These are phyloP conservation scores for Nemania sp. DNA, from an alignment of 2,329 filamentous ascomycete species.

Conservation along the genomic window DNA sequence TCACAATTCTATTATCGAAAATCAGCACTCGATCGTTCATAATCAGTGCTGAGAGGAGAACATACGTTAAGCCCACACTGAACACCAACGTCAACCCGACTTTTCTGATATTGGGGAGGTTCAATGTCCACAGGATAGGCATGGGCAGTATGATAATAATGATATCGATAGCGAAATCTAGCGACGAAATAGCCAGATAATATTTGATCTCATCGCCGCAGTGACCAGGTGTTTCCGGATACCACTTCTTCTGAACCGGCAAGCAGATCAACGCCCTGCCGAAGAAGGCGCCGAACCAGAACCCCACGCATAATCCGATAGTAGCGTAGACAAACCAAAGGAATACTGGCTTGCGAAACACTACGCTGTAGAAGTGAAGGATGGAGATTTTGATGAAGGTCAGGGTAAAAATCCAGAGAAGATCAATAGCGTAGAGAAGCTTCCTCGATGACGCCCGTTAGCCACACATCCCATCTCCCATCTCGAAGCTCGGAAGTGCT, in stretches of 20 bases:
- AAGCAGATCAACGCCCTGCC: slow-evolving; percentile 15
- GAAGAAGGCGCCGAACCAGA: slow-evolving; percentile 24
- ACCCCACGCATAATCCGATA: slow-evolving; percentile 5
- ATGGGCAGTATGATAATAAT: slow-evolving; percentile 26
- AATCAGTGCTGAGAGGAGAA: not conserved
- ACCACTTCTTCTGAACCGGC: slow-evolving; percentile 20
- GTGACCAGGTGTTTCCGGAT: slow-evolving; percentile 3
- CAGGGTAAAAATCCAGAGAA: slow-evolving; percentile 18
- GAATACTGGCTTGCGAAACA: slow-evolving; percentile 21
- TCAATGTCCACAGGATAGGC: slow-evolving; percentile 26
- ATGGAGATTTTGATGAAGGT: slow-evolving; percentile 28
- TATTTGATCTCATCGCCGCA: slow-evolving; percentile 16
- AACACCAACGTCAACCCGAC: slow-evolving; percentile 27
- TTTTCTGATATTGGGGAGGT: slow-evolving; percentile 22
- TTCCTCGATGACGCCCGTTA: not conserved
- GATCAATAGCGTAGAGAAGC: slow-evolving; percentile 15
- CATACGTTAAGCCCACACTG: slow-evolving; percentile 32
- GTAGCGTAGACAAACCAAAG: slow-evolving; percentile 2
- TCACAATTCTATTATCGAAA: slow-evolving; percentile 12
- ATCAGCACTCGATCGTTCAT: not conserved
- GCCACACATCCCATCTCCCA: not conserved
- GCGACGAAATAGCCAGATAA: slow-evolving; percentile 8
- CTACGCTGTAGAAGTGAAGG: slow-evolving; percentile 24
- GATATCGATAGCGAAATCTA: slow-evolving; percentile 17
- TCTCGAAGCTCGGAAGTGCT: not conserved